Evolutionary conservation across 2,329 filamentous ascomycete genomes (phyloP), one percentile per base, ranked within the genome.

Genomic region (Knufia fluminis): DNA sequence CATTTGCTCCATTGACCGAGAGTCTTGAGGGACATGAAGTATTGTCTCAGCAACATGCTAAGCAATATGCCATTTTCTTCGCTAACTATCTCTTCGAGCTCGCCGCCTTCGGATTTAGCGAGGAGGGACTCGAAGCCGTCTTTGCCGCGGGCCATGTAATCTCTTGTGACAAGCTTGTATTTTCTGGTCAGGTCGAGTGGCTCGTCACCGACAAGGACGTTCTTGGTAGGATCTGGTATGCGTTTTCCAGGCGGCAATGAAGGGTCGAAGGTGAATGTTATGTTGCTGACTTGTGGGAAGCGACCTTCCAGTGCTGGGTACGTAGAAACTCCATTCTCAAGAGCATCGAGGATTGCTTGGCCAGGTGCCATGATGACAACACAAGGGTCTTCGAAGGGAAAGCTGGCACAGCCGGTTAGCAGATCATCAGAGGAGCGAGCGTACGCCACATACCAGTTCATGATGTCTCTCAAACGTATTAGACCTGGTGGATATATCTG

Each of bases 321-420:
- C 58, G 80, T 76, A 36, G 81, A 83, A 0, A 96, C 82, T 0
- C 83, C 80, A 58, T 95, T 95, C 64, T 95, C 89, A 1, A 95
- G 66, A 0, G 89, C 89, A n/a, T 80, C 82, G 60, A 82, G 72
- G 26, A 96, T 79, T 1, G 82, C 84, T 58, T 79, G 73, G 0
- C 90, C 90, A 0, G 72, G 80, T 3, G 88, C 74, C 28, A 76
- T 78, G 52, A 95, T 71, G 3, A 94, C 79, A 0, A 95, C 83
- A 1, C 90, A 85, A 0, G 89, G 88, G 55, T 95, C 89, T 62
- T 95, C 89, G 59, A 96, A 95, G 0, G 90, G 90, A 57, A 95
- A 95, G 61, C 55, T 57, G 36, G n/a, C 28, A 31, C 10, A 14
- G 4, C 3, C n/a, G 16, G 38, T 49, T 44, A 51, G 49, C 31